Base-by-base conservation (phyloP, 208 protist species). In the Wallacemonas sp. region DNA sequence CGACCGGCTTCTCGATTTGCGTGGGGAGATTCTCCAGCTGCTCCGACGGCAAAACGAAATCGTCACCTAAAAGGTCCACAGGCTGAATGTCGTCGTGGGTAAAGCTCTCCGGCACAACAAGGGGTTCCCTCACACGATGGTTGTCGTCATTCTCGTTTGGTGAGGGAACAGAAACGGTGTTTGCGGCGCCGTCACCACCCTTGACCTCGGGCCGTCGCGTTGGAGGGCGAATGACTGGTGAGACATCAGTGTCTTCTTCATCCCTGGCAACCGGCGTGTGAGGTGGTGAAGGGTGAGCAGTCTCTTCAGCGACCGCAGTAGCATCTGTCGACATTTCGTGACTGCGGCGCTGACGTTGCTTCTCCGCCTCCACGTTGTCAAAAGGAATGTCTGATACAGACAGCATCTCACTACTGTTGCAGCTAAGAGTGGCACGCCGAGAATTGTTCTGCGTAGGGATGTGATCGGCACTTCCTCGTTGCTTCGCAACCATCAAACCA, bases 331-430 rank as follows among this genome's bases (percentile, higher is more conserved):
- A 13, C 42, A 46, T 34, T 26, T 70, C 39, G 21, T 26, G 38
- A 19, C 39, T 26, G 3, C 37, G 37, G n/a, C 39, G 39, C 27
- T 44, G 29, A 17, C 44, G 42, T 13, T 17, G 34, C 32, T 53
- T 41, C 42, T 66, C 60, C 9, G 30, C 41, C 26, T 54, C 42
- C 5, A 32, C 53, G 42, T 45, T 52, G 17, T 70, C 64, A 63
- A 70, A 70, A n/a, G 64, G 64, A 33, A 70, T 70, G 13, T 70
- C 64, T n/a, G 64, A 70, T 24, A 70, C 50, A 4, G 64, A 60
- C 19, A 70, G 53, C 1, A 48, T 46, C n/a, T 32, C 50, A 24
- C 50, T 57, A 32, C 50, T 57, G 30, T 57, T 24, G 19, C 50
- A 57, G n/a, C 30, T 33, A 3, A 26, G 26, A n/a, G n/a, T n/a